Base-by-base conservation (phyloP, 306 rosid species). In the Cyclanthera cordifolia region DNA sequence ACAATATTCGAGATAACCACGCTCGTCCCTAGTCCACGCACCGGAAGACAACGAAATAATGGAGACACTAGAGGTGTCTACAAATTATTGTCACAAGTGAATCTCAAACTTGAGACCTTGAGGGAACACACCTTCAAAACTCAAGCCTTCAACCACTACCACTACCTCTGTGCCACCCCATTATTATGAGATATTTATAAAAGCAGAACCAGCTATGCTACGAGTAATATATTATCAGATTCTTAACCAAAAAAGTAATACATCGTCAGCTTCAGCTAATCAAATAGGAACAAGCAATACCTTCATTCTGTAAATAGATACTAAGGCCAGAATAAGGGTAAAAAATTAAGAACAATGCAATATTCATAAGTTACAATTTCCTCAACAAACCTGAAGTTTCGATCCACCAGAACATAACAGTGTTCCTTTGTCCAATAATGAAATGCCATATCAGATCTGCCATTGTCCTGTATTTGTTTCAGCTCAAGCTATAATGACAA, bases 261-360 rank as follows among this genome's bases (percentile, higher is more conserved):
- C n/a, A n/a, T n/a, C n/a, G n/a, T n/a, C 51, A 11, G 69, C 13
- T 7, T 43, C 69, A 64, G 34, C 21, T n/a, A 20, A 24, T 15
- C 37, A 13, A 64, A 64, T 43, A 64, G 43, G 34, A 64, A 64
- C 70, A 64, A 21, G 69, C 12, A 64, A 32, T 64, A 21, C n/a
- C n/a, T 12, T 23, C 70, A 43, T 41, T 20, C 12, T 12, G 34
- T 6, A 23, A 19, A 41, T 21, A 13, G 43, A 37, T 37, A 37
- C 43, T 13, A 41, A 13, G 19, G 14, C 5, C 41, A 56, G 13
- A 32, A 32, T 32, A 59, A 17, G 25, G 15, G 17, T n/a, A n/a
- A n/a, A 0, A 25, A 23, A 16, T 57, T 66, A 66, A 47, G 4
- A 66, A 66, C 43, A 25, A 25, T 47, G 24, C 16, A 66, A 6